Percentiles rank a stretch among this genome's conserved stretches.
Evolutionary conservation across 805 yeast genomes (phyloP).

Genomic region (Lipomyces starkeyi): DNA sequence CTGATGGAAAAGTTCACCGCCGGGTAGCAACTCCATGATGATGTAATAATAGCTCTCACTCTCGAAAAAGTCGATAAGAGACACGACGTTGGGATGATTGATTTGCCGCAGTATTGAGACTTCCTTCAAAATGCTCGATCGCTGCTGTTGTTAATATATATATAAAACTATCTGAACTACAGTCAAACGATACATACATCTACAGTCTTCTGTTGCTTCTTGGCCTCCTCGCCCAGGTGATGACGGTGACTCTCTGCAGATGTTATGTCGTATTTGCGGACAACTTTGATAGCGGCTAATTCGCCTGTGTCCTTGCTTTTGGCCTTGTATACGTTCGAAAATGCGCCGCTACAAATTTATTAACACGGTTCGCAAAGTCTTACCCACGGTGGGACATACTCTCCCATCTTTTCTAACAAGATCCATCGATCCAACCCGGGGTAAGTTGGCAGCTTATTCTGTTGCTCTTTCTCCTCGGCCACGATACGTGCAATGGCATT

Average conservation of each 20-base stretch:
- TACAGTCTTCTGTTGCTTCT: conserved; percentile 37
- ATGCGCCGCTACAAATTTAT: conserved; percentile 65
- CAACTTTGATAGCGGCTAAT: conserved; percentile 76
- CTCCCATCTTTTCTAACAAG: conserved; percentile 53
- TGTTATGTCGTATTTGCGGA: conserved; percentile 58
- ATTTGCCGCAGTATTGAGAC: conserved; percentile 73
- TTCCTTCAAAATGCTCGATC: conserved; percentile 68
- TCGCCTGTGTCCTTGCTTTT: conserved; percentile 52
- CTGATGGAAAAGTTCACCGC: conserved; percentile 83
- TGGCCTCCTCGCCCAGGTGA: conserved; percentile 34
- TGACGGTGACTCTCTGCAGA: conserved; percentile 25
- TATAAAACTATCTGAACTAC: not conserved
- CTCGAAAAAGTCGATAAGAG: conserved; percentile 61
- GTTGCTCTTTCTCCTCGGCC: conserved; percentile 48
- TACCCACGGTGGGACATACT: conserved; percentile 34
- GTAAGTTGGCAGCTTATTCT: conserved; percentile 46
- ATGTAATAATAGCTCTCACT: conserved; percentile 61
- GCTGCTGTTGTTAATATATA: conserved; percentile 35
- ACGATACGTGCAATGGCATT: conserved; percentile 50
- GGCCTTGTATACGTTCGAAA: conserved; percentile 83
- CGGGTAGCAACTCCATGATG: conserved; percentile 69
- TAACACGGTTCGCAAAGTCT: not conserved
- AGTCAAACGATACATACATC: conserved; percentile 17
- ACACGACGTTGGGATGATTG: conserved; percentile 65
- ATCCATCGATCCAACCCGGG: conserved; percentile 49